phyloP scores from a whole-genome alignment of 306 rosid species.

The Aeschynomene evenia region DNA sequence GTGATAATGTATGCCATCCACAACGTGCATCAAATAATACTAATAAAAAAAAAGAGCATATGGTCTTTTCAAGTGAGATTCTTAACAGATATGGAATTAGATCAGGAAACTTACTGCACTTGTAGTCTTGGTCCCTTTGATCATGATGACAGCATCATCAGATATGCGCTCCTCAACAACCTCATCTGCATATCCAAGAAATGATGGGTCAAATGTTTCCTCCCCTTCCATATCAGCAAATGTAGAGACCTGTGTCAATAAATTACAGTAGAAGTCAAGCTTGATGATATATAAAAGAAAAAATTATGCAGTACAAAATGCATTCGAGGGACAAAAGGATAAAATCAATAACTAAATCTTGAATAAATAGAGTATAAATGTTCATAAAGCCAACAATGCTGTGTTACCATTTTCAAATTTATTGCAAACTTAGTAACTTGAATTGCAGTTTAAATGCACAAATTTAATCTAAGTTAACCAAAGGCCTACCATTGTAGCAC shows the following conservation, averaged over 20 bases:
- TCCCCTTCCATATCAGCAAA: conserved; percentile 99
- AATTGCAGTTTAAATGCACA: background rate
- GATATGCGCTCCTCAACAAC: conserved; percentile 95
- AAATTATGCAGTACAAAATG: background rate
- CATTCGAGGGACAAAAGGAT: background rate
- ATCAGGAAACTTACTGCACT: conserved; percentile 70
- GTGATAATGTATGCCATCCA: background rate
- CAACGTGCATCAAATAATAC: background rate
- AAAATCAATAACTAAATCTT: background rate
- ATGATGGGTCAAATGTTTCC: conserved; percentile 89
- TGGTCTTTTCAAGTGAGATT: background rate
- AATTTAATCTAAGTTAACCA: background rate
- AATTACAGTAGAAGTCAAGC: conserved; percentile 13
- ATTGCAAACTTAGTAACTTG: background rate
- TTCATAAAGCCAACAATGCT: background rate
- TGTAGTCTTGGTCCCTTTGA: conserved; percentile 84
- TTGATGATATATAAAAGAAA: background rate
- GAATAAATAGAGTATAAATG: background rate
- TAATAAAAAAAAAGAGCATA: background rate
- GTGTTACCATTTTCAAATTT: background rate
- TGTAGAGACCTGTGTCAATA: conserved; percentile 72
- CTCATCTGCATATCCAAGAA: conserved; percentile 94
- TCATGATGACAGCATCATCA: conserved; percentile 86
- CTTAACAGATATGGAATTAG: conserved; percentile 9
- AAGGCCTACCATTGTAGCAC: conserved; percentile 82